Conservation (phyloP, 306 rosid species). For the Canavalia gladiata region DNA sequence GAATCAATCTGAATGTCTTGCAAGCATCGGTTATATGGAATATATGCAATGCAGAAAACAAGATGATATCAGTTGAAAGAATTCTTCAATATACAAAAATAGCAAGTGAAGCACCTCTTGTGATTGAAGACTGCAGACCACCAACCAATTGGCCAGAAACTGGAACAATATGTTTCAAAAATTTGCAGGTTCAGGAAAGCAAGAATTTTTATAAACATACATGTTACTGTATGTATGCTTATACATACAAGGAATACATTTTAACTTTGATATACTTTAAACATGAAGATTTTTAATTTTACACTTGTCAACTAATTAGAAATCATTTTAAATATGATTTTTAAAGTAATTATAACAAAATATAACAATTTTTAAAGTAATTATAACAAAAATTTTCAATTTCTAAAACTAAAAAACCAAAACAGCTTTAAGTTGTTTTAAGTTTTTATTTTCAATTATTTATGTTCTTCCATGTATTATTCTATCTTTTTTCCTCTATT, state of each 20-base stretch:
- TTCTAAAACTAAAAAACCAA: no score
- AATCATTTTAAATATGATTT: no score
- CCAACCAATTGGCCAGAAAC: conserved; percentile 88
- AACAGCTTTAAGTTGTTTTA: no score
- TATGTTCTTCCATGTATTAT: no score
- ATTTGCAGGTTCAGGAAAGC: conserved; percentile 67
- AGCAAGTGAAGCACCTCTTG: conserved; percentile 85
- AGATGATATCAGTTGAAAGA: conserved; percentile 98
- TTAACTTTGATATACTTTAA: no score
- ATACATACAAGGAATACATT: background rate
- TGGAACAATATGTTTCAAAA: conserved; percentile 82
- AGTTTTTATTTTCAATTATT: no score
- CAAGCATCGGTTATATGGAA: conserved; percentile 96
- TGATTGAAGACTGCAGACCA: conserved; percentile 74
- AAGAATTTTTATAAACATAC: conserved; percentile 9
- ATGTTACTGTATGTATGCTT: background rate
- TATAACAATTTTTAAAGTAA: no score
- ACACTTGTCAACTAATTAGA: no score
- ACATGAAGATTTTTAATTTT: no score
- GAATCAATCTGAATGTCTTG: conserved; percentile 86
- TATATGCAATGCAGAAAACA: conserved; percentile 94
- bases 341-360: no score
- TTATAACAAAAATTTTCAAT: no score
- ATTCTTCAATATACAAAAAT: conserved; percentile 81
- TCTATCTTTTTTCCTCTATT: no score